These are phyloP conservation scores for Halteria grandinella DNA, from an alignment of 73 alveolate species.

Conservation along the genomic window DNA sequence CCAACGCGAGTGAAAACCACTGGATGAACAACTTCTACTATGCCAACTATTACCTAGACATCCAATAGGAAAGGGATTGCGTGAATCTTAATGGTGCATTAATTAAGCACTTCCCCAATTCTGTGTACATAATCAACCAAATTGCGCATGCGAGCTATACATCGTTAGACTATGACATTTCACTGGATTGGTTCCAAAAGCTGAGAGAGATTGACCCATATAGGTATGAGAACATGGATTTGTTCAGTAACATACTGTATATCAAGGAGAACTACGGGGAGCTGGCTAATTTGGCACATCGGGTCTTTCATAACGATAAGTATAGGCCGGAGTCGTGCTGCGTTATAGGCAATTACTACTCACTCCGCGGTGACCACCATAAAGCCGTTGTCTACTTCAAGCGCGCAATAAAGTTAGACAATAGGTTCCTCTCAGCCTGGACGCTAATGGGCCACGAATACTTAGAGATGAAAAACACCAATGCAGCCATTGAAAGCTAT, in stretches of 20 bases:
- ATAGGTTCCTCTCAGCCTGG: constrained; percentile 94
- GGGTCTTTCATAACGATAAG: constrained; percentile 94
- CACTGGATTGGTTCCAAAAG: constrained; percentile 92
- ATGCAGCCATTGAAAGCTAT: constrained; percentile 98
- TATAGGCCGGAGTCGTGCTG: constrained; percentile 99
- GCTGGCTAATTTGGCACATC: constrained; percentile 94
- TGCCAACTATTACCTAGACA: constrained; percentile 89
- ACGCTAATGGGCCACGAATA: constrained; percentile 99
- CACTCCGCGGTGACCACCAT: constrained; percentile 96
- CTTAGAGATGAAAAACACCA: constrained; percentile 97
- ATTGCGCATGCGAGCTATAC: constrained; percentile 90
- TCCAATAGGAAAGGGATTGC: constrained; percentile 85
- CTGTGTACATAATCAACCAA: constrained; percentile 81
- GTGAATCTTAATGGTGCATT: constrained; percentile 80
- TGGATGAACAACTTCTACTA: constrained; percentile 95
- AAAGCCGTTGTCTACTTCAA: constrained; percentile 94
- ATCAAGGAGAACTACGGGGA: constrained; percentile 98
- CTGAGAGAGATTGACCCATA: constrained; percentile 89
- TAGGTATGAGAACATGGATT: constrained; percentile 95
- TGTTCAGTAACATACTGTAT: constrained; percentile 95
- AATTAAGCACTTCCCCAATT: constrained; percentile 78
- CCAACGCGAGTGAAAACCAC: no score
- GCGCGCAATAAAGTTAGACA: constrained; percentile 94
- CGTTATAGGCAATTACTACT: constrained; percentile 96
- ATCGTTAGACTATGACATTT: constrained; percentile 84